Evolutionary conservation across 495 filamentous ascomycete species (phyloP).

Genomic region (Hypomontagnella monticulosa): DNA sequence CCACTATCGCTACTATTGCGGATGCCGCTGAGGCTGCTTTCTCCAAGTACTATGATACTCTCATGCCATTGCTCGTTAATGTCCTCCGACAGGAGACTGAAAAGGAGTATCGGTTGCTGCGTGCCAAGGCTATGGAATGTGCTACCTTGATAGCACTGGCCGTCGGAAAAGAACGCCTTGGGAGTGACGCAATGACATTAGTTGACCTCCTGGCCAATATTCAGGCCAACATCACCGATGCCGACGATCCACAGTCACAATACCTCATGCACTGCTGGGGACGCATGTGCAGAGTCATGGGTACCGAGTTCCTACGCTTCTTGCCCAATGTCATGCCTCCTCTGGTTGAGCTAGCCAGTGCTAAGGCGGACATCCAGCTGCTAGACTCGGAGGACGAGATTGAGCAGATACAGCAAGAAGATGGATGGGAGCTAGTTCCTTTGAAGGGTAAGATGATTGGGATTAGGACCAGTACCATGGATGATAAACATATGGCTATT

Average conservation of each 20-base stretch:
- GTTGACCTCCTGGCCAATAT: slow-evolving; percentile 88
- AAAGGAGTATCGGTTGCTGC: slow-evolving; percentile 89
- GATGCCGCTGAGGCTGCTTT: slow-evolving; percentile 97
- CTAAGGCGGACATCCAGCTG: slow-evolving; percentile 97
- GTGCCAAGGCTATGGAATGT: slow-evolving; percentile 99
- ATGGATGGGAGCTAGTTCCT: slow-evolving; percentile 97
- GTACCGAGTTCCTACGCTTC: slow-evolving; percentile 89
- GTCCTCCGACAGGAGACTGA: slow-evolving; percentile 88
- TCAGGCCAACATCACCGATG: slow-evolving; percentile 85
- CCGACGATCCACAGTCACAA: slow-evolving; percentile 95
- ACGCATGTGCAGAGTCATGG: slow-evolving; percentile 95
- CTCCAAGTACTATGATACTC: slow-evolving; percentile 89
- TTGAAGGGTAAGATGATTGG: slow-evolving; percentile 97
- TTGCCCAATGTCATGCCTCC: slow-evolving; percentile 94
- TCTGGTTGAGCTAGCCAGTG: slow-evolving; percentile 86
- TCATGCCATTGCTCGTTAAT: slow-evolving; percentile 94
- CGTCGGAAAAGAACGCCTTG: slow-evolving; percentile 92
- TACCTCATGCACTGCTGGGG: slow-evolving; percentile 99
- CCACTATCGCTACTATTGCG: slow-evolving; percentile 97
- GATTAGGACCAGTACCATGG: slow-evolving; percentile 94
- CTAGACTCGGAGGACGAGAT: slow-evolving; percentile 96
- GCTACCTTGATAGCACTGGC: slow-evolving; percentile 96
- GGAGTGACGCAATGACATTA: slow-evolving; percentile 81
- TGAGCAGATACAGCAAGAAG: slow-evolving; percentile 90
- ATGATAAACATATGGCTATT: slow-evolving; percentile 99